Percentiles rank a stretch among this genome's conserved stretches.
Evolutionary conservation across 192 early-diverging fungal species (phyloP).

Genomic region (Allomyces macrogynus): DNA sequence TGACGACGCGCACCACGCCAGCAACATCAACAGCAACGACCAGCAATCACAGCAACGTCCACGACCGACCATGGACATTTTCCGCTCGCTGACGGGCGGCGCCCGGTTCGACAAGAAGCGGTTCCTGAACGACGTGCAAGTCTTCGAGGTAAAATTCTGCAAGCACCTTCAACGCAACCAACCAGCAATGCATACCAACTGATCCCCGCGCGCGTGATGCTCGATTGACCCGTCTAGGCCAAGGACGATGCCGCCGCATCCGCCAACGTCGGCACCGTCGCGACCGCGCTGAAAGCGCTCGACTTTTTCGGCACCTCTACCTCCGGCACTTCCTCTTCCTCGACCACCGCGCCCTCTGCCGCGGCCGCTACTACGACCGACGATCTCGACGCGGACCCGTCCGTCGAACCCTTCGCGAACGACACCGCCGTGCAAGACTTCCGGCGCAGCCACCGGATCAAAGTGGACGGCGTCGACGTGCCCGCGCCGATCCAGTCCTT

Average conservation of each 20-base stretch:
- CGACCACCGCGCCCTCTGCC: constrained; percentile 13
- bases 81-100: constrained; percentile 66
- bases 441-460: constrained; percentile 58
- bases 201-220: constrained; percentile 9
- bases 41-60: too few relatives aligned
- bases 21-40: too few relatives aligned
- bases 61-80: constrained; percentile 42
- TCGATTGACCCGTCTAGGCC: constrained; percentile 13
- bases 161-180: constrained; percentile 1
- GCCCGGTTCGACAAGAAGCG: constrained; percentile 70
- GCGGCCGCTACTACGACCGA: constrained; percentile 5
- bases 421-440: constrained; percentile 28
- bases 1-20: too few relatives aligned
- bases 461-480: constrained; percentile 64
- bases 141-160: constrained; percentile 44
- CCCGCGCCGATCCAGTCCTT: constrained; percentile 70
- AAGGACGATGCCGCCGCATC: constrained; percentile 12
- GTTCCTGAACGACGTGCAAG: constrained; percentile 55
- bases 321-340: background rate
- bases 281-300: constrained; percentile 9
- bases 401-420: constrained; percentile 11
- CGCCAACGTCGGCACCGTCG: constrained; percentile 4
- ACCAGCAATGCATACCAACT: constrained; percentile 9
- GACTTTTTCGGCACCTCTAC: constrained; percentile 2
- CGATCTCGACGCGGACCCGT: constrained; percentile 2